These are phyloP conservation scores for Podila epicladia DNA, from an alignment of 192 early-diverging fungal genomes.

Conservation along the genomic window DNA sequence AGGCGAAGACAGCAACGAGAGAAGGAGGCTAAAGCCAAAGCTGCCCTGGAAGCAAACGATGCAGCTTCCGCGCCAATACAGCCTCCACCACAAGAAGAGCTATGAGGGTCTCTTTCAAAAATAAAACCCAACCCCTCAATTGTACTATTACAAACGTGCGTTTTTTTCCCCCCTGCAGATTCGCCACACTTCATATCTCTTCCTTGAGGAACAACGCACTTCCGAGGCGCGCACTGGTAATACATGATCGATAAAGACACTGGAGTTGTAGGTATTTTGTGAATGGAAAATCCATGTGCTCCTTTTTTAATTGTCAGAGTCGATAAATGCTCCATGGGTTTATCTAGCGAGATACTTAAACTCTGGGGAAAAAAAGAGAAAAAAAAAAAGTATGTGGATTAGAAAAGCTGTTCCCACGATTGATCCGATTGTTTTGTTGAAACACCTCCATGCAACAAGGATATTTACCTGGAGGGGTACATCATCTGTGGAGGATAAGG, in stretches of 20 bases:
- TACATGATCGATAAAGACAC: background rate
- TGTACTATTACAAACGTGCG: too few species aligned
- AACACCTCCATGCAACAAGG: background rate
- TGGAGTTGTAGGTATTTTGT: background rate
- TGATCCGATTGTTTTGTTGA: background rate
- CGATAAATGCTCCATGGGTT: conserved; percentile 49
- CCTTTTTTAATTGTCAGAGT: conserved; percentile 44
- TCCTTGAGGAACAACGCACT: too few species aligned
- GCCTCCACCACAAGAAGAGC: background rate
- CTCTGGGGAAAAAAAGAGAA: conserved; percentile 17
- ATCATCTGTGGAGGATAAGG: conserved; percentile 31
- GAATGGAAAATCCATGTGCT: conserved; percentile 1
- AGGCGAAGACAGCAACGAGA: conserved; percentile 9
- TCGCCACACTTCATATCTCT: too few species aligned
- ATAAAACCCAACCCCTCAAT: too few species aligned
- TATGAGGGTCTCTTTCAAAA: background rate
- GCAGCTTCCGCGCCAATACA: background rate
- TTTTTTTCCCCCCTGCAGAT: too few species aligned
- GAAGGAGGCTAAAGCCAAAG: background rate
- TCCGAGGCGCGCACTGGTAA: too few species aligned
- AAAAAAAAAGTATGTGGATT: background rate
- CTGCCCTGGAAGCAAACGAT: background rate
- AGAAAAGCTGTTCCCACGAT: background rate
- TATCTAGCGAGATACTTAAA: conserved; percentile 48
- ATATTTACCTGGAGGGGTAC: conserved; percentile 52